A percentile compares a stretch with the other conserved stretches of the same genome.
Conservation (phyloP, 306 rosid species). For the Acacia confusa region DNA sequence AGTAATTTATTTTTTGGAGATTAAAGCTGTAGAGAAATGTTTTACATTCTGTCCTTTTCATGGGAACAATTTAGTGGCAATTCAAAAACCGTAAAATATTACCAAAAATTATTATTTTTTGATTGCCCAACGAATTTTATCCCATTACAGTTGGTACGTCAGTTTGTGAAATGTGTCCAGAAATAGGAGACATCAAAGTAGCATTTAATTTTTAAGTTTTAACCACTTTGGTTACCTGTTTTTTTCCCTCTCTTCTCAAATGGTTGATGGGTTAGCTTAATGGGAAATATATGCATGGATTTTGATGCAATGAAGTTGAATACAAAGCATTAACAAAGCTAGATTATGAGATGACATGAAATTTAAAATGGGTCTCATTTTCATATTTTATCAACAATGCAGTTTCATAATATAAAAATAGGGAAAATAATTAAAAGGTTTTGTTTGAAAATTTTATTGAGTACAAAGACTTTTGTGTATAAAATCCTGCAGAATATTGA, state of each 20-base stretch:
- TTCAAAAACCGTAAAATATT: background rate
- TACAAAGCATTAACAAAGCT: background rate
- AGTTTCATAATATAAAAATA: no score
- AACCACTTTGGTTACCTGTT: background rate
- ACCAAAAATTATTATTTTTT: background rate
- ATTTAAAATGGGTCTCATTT: background rate
- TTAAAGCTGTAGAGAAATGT: background rate
- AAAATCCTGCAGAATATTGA: no score
- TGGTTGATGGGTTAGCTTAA: background rate
- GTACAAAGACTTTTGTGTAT: no score
- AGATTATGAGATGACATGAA: background rate
- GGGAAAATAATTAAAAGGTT: no score
- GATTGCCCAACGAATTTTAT: constrained; percentile 21
- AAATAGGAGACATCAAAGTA: constrained; percentile 22
- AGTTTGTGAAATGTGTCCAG: constrained; percentile 13
- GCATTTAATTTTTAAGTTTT: background rate
- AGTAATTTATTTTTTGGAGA: no score
- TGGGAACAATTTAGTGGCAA: background rate
- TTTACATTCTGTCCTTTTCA: background rate
- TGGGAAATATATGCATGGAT: background rate
- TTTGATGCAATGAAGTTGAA: background rate
- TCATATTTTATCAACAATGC: background rate
- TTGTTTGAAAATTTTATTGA: no score
- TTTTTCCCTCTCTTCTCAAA: constrained; percentile 18
- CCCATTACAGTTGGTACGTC: constrained; percentile 29